Evolutionary conservation across 169 alveolate species (phyloP).

Genomic region (Cryptosporidium tyzzeri): DNA sequence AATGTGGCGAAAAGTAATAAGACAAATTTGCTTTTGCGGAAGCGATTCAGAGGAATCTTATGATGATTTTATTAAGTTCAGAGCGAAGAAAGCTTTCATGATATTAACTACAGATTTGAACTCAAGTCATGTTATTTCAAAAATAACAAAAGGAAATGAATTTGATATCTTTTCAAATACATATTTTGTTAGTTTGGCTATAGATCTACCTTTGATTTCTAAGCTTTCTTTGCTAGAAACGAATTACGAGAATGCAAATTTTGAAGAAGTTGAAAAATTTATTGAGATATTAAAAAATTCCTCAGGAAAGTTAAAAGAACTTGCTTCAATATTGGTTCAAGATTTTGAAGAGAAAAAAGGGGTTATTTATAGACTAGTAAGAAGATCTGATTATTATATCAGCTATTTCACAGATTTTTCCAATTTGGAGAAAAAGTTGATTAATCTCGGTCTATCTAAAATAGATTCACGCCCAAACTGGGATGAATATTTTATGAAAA

Average conservation of each 20-base stretch:
- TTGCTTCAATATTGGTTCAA: neutral
- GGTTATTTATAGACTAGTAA: constrained; percentile 1
- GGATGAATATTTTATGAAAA: constrained; percentile 87
- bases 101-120: constrained; percentile 21
- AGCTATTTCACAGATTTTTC: neutral
- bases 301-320: neutral
- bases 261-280: neutral
- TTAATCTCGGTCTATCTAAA: neutral
- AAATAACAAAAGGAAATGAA: constrained; percentile 14
- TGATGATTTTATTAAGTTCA: neutral
- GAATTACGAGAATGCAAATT: neutral
- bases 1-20: neutral
- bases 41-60: neutral
- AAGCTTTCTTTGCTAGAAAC: neutral
- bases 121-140: constrained; percentile 35
- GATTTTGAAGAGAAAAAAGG: constrained; percentile 5
- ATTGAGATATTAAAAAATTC: neutral
- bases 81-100: constrained; percentile 27
- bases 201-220: constrained; percentile 8
- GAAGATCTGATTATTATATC: constrained; percentile 23
- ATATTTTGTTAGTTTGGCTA: constrained; percentile 35
- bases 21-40: constrained; percentile 24
- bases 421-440: constrained; percentile 26
- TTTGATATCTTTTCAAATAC: constrained; percentile 40
- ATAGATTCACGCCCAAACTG: constrained; percentile 80